Evolutionary conservation across 176 grass and related monocot species (phyloP).

Genomic region (Juncus inflexus): DNA sequence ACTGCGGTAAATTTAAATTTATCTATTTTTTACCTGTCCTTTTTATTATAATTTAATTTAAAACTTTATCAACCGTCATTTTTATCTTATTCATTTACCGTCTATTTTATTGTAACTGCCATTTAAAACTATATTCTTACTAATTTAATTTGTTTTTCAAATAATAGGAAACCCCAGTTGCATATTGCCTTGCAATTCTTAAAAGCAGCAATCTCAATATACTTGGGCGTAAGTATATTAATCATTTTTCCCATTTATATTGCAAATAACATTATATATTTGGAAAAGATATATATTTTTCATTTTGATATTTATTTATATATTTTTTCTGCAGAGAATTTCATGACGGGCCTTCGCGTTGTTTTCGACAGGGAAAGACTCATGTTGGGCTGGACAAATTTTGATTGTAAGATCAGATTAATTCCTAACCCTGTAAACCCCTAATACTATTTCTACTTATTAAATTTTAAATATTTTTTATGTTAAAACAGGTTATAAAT

Average conservation of each 20-base stretch:
- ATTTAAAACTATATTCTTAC: too few relatives aligned
- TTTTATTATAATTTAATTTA: neutral
- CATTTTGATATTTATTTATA: neutral
- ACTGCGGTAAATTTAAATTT: conserved; percentile 20
- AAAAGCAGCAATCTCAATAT: conserved; percentile 63
- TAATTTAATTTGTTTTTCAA: conserved; percentile 17
- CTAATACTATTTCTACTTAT: neutral
- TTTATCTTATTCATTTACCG: neutral
- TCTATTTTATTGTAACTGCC: conserved; percentile 1
- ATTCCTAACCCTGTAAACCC: conserved; percentile 7
- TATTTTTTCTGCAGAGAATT: conserved; percentile 73
- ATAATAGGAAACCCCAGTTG: conserved; percentile 21
- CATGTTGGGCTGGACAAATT: conserved; percentile 68
- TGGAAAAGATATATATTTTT: neutral
- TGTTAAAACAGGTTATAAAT: conserved; percentile 1
- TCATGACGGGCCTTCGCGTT: conserved; percentile 65
- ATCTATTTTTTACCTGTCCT: conserved; percentile 1
- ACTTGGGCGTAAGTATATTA: conserved; percentile 63
- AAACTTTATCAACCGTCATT: neutral
- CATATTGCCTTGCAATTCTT: conserved; percentile 81
- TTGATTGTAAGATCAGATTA: conserved; percentile 54
- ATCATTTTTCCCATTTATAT: conserved; percentile 3
- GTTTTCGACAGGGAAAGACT: conserved; percentile 74
- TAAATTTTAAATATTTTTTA: neutral
- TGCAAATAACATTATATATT: neutral